phyloP scores from a whole-genome alignment of 1,139 yeast genomes.

The Oligophagozyma castellii region DNA sequence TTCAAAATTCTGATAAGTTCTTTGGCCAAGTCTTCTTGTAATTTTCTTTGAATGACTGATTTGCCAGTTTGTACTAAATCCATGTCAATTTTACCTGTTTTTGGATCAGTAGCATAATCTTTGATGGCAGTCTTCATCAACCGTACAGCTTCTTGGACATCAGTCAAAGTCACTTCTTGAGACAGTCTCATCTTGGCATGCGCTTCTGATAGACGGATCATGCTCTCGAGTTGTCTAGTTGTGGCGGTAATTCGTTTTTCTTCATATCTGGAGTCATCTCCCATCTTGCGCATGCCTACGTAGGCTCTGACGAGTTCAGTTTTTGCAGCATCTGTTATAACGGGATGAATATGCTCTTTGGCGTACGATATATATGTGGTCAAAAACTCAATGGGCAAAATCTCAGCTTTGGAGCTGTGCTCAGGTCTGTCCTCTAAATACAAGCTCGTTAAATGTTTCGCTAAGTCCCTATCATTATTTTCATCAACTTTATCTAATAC shows the following conservation, averaged over 20 bases:
- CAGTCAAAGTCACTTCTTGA: constrained; percentile 52
- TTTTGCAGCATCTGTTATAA: constrained; percentile 66
- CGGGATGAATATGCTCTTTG: constrained; percentile 67
- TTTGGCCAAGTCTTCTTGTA: constrained; percentile 59
- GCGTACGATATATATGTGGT: constrained; percentile 88
- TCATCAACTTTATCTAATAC: constrained; percentile 90
- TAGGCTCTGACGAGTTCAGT: constrained; percentile 78
- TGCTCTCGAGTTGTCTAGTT: constrained; percentile 88
- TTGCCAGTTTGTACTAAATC: constrained; percentile 94
- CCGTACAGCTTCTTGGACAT: constrained; percentile 91
- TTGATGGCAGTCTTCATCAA: constrained; percentile 86
- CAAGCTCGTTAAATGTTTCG: constrained; percentile 82
- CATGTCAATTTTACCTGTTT: constrained; percentile 95
- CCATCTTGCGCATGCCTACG: constrained; percentile 87
- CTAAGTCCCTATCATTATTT: constrained; percentile 68
- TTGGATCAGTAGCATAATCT: constrained; percentile 96
- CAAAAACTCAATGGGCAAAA: constrained; percentile 75
- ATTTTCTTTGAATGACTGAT: constrained; percentile 71
- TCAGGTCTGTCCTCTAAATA: constrained; percentile 81
- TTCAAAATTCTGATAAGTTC: constrained; percentile 41
- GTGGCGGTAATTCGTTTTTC: constrained; percentile 96
- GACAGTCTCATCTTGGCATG: constrained; percentile 93
- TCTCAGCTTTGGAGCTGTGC: constrained; percentile 47
- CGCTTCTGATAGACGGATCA: constrained; percentile 90
- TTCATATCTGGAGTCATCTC: constrained; percentile 77